Conservation (phyloP, 129 eudicot species). For the Dittrichia graveolens region DNA sequence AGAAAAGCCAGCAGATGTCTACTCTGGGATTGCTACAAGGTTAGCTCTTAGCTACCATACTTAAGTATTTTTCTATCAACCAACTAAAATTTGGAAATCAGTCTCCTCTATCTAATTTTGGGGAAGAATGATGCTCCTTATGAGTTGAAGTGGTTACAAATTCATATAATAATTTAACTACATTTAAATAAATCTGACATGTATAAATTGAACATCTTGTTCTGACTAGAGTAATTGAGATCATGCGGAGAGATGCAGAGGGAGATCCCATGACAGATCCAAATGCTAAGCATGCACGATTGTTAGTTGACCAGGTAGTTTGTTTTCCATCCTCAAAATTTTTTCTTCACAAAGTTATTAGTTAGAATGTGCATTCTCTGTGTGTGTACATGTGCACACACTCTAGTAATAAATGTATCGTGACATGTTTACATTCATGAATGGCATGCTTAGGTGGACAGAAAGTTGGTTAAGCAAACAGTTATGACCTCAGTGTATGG, state of each 20-base stretch:
- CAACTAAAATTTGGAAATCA: neutral
- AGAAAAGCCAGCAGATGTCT: constrained; percentile 95
- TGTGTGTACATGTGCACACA: too few species aligned
- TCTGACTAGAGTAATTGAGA: constrained; percentile 75
- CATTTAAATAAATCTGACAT: neutral
- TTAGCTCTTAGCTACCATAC: constrained; percentile 22
- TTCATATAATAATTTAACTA: neutral
- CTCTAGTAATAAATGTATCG: constrained; percentile 13
- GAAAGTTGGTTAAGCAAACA: constrained; percentile 93
- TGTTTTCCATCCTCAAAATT: neutral
- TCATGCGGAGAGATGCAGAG: constrained; percentile 80
- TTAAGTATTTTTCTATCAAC: neutral
- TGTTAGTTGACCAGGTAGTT: constrained; percentile 71
- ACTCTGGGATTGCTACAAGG: constrained; percentile 96
- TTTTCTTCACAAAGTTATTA: neutral
- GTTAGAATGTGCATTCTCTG: neutral
- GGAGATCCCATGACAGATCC: constrained; percentile 66
- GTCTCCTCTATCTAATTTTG: neutral
- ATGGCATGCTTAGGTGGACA: constrained; percentile 64
- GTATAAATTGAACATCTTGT: constrained; percentile 3
- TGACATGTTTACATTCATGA: constrained; percentile 2
- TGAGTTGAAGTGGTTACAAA: neutral
- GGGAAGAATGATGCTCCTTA: neutral
- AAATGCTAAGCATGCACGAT: constrained; percentile 66
- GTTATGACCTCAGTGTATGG: constrained; percentile 99